These are phyloP conservation scores for Teratosphaeria viscida DNA, from an alignment of 2,329 filamentous ascomycete genomes.

Conservation along the genomic window DNA sequence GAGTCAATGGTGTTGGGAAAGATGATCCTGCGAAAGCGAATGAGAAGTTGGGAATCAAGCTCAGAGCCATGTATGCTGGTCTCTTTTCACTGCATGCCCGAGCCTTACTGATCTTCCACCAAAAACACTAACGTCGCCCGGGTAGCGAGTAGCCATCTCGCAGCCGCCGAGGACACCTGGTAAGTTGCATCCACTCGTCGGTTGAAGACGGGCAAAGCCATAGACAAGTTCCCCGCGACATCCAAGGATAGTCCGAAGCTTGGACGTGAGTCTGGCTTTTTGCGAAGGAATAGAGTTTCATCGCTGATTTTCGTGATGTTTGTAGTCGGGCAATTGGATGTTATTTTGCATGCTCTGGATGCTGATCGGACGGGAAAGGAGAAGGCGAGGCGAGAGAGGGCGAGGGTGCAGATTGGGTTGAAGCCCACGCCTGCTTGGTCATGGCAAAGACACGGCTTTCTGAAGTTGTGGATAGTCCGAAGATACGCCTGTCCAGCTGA, in stretches of 20 bases:
- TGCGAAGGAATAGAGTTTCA: background rate
- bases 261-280: conserved; percentile 12
- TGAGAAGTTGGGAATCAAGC: conserved; percentile 20
- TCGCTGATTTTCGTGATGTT: background rate
- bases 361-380: conserved; percentile 22
- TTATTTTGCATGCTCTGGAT: conserved; percentile 21
- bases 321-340: conserved; percentile 10
- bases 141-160: conserved; percentile 24
- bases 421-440: conserved; percentile 22
- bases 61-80: conserved; percentile 18
- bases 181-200: conserved; percentile 19
- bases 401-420: conserved; percentile 23
- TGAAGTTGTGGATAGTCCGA: too few relatives aligned
- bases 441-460: background rate
- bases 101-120: background rate
- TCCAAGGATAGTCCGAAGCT: conserved; percentile 21
- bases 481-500: too few relatives aligned
- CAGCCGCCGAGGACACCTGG: conserved; percentile 13
- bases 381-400: conserved; percentile 18
- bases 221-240: conserved; percentile 23
- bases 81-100: background rate
- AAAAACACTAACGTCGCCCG: conserved; percentile 23
- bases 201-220: conserved; percentile 21
- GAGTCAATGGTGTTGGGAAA: conserved; percentile 8
- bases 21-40: conserved; percentile 17